Conservation (phyloP, 148 eudicot species). For the Selenicereus undatus region DNA sequence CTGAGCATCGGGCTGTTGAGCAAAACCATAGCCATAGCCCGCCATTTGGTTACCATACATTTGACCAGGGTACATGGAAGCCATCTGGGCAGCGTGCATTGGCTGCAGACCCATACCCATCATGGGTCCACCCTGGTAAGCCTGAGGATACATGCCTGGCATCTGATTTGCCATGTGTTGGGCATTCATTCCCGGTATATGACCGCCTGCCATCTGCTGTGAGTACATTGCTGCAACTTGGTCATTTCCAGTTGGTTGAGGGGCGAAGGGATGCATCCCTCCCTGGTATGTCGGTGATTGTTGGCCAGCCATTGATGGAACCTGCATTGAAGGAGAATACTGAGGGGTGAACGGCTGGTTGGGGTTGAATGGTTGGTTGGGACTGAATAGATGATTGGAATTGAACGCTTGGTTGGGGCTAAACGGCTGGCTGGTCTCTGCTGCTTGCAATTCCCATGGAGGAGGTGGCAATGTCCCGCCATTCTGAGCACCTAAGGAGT, state of each 20-base stretch:
- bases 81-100: conserved; percentile 61
- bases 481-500: conserved; percentile 50
- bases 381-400: conserved; percentile 29
- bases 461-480: conserved; percentile 73
- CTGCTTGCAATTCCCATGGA: conserved; percentile 85
- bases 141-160: conserved; percentile 48
- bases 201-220: conserved; percentile 45
- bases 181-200: conserved; percentile 33
- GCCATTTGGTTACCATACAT: conserved; percentile 74
- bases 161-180: conserved; percentile 35
- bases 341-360: conserved; percentile 37
- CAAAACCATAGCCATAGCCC: conserved; percentile 50
- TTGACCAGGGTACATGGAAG: conserved; percentile 58
- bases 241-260: conserved; percentile 41
- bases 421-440: conserved; percentile 37
- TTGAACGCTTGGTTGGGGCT: conserved; percentile 30
- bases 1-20: conserved; percentile 60
- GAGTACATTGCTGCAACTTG: conserved; percentile 45
- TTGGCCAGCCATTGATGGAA: conserved; percentile 21
- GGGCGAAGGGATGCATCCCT: conserved; percentile 46
- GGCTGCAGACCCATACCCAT: conserved; percentile 61
- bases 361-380: conserved; percentile 27
- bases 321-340: conserved; percentile 44
- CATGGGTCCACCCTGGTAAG: conserved; percentile 31
- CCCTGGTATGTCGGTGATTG: conserved; percentile 44